phyloP scores from a whole-genome alignment of 495 filamentous ascomycete genomes.

The Penicillium arizonense region DNA sequence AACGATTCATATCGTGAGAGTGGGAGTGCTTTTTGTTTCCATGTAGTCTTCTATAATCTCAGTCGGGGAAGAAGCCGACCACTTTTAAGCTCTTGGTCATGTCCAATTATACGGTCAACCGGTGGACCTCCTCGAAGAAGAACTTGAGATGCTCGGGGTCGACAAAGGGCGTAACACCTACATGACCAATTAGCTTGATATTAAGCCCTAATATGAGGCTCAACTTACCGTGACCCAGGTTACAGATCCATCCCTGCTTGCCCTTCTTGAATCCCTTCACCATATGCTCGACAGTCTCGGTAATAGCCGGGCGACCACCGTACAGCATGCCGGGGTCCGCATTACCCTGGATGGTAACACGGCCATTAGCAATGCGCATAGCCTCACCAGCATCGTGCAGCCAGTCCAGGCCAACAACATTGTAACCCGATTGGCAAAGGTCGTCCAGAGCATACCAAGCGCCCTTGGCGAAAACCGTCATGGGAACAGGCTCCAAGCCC shows the following conservation, averaged over 20 bases:
- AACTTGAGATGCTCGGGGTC: conserved; percentile 89
- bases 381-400: conserved; percentile 86
- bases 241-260: conserved; percentile 85
- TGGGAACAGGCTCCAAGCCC: conserved; percentile 76
- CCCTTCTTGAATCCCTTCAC: conserved; percentile 82
- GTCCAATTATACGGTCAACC: conserved; percentile 35
- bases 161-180: conserved; percentile 89
- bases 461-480: conserved; percentile 99
- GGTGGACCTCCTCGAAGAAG: conserved; percentile 91
- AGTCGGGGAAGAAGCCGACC: conserved; percentile 11
- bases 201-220: background rate
- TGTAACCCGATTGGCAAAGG: conserved; percentile 83
- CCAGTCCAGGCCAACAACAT: conserved; percentile 95
- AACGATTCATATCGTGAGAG: background rate
- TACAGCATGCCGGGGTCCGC: conserved; percentile 93
- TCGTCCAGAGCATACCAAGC: conserved; percentile 95
- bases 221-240: conserved; percentile 80
- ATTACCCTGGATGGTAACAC: conserved; percentile 88
- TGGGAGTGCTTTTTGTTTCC: background rate
- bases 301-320: conserved; percentile 76
- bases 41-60: background rate
- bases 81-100: background rate
- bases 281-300: conserved; percentile 75
- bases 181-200: conserved; percentile 15
- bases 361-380: conserved; percentile 67